phyloP scores from a whole-genome alignment of 2,329 filamentous ascomycete species.

The Plectosphaerella plurivora region DNA sequence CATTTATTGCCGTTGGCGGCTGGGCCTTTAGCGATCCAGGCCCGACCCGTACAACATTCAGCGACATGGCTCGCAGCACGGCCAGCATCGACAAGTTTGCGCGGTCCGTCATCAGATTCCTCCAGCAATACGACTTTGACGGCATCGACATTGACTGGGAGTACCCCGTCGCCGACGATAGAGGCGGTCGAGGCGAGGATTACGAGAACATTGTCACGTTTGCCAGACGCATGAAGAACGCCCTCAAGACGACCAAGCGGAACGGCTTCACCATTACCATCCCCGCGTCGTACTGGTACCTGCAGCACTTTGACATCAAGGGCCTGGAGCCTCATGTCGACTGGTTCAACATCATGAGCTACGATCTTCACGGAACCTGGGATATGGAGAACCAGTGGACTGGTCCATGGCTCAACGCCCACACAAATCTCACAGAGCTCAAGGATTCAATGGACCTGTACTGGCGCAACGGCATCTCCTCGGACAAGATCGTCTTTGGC shows the following conservation, averaged over 20 bases:
- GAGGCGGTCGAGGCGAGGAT: slow-evolving; percentile 29
- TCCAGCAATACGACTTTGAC: slow-evolving; percentile 36
- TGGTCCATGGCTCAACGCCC: neutral
- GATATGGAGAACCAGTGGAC: neutral
- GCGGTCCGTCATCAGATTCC: slow-evolving; percentile 28
- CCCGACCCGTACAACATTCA: slow-evolving; percentile 17
- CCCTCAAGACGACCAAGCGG: slow-evolving; percentile 3
- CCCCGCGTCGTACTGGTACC: slow-evolving; percentile 21
- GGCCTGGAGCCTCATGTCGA: slow-evolving; percentile 21
- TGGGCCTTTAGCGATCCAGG: slow-evolving; percentile 30
- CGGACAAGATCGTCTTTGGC: slow-evolving; percentile 37
- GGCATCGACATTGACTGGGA: slow-evolving; percentile 44
- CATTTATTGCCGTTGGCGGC: slow-evolving; percentile 35
- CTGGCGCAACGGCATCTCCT: slow-evolving; percentile 38
- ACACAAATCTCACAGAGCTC: slow-evolving; percentile 39
- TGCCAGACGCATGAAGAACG: slow-evolving; percentile 13
- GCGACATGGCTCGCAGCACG: slow-evolving; percentile 22
- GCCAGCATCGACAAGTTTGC: slow-evolving; percentile 29
- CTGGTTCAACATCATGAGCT: slow-evolving; percentile 27
- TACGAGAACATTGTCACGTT: slow-evolving; percentile 22
- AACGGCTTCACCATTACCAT: slow-evolving; percentile 19
- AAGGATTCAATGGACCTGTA: slow-evolving; percentile 34
- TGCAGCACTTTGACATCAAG: slow-evolving; percentile 18
- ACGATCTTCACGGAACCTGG: neutral
- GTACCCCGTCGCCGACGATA: slow-evolving; percentile 26